Base-by-base conservation (phyloP, 352 stramenopile species). In the Globisporangium uncinulatum region DNA sequence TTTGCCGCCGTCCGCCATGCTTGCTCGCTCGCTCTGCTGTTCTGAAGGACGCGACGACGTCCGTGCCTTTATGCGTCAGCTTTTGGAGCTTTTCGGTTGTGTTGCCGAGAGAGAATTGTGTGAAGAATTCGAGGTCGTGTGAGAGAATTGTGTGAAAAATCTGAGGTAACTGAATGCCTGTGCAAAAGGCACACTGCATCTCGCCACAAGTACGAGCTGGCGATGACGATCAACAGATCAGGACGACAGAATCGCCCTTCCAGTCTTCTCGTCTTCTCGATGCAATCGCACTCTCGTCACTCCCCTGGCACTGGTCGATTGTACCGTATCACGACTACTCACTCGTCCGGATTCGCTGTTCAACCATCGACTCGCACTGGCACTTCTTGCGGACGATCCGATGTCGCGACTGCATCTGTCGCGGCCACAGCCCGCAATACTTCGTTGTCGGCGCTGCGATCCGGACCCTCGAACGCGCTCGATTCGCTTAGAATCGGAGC, bases 1-100 rank as follows among this genome's bases (percentile, higher is more conserved):
- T 63, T 94, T 94, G 73, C 75, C 74, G 48, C 69, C 59, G 62
- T 89, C 79, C 31, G 75, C 67, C 79, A 89, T 89, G 1, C 17
- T 51, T 6, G 10, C 20, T 36, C 4, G 6, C 21, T 39, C 43
- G 17, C 17, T 52, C 19, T 60, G 54, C 10, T 47, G 39, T 48
- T 19, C 14, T 45, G 41, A 44, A 45, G 41, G 2, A 9, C 17
- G 7, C 1, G 32, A 9, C 32, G 32, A 37, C 32, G 32, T 9
- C 5, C 32, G 5, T 37, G 4, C 5, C 32, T 37, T 37, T 4
- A 17, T 48, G 42, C 20, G 14, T 20, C 6, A 1, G 42, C 9
- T 37, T 9, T 37, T 37, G 32, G 32, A 9, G 32, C 32, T 37
- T 4, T 37, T 37, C 32, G 4, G 32, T 37, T 37, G 32, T 37